Evolutionary conservation across 2,329 filamentous ascomycete genomes (phyloP).

Genomic region (Botrytis elliptica): DNA sequence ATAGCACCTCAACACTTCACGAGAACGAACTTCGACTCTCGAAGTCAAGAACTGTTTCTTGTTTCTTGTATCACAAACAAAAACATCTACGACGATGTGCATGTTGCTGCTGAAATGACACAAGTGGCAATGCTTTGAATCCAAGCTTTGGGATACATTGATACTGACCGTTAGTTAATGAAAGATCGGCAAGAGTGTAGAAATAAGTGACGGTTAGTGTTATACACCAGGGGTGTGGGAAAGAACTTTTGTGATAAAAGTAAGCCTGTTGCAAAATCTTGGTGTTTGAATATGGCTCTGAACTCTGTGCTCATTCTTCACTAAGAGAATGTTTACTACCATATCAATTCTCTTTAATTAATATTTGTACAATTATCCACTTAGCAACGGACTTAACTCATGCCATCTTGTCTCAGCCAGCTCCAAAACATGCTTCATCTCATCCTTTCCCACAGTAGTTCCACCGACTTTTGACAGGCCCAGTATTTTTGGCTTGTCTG

Average conservation of each 20-base stretch:
- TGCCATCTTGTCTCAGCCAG: constrained; percentile 64
- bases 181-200: not conserved
- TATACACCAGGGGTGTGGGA: no score
- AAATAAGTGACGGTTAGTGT: not conserved
- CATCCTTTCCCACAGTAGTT: constrained; percentile 61
- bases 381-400: constrained; percentile 41
- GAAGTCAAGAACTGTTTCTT: not conserved
- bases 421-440: constrained; percentile 59
- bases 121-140: not conserved
- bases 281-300: not conserved
- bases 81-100: not conserved
- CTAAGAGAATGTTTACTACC: not conserved
- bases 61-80: not conserved
- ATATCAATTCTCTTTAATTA: constrained; percentile 4
- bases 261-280: not conserved
- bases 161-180: not conserved
- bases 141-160: not conserved
- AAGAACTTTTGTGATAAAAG: not conserved
- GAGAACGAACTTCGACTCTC: not conserved
- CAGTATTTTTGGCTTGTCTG: constrained; percentile 54
- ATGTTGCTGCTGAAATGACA: not conserved
- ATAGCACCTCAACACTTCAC: no score
- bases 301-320: not conserved
- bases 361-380: constrained; percentile 25
- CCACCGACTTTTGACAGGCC: constrained; percentile 84